A percentile compares a stretch with the other conserved stretches of the same genome.
phyloP scores from a whole-genome alignment of 805 yeast genomes.

The Yamadazyma sp. region DNA sequence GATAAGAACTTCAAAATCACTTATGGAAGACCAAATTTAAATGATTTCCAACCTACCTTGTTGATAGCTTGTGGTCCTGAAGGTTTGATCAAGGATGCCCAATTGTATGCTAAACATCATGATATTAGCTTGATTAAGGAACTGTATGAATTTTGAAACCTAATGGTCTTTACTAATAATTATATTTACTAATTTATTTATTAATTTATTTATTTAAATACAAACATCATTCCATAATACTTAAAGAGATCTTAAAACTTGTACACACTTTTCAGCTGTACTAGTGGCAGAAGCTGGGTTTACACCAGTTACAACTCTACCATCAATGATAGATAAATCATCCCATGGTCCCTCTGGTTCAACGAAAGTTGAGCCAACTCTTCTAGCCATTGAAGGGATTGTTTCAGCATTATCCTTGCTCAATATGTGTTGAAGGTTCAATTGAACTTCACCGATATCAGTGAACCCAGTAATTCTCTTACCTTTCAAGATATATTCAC shows the following conservation, averaged over 20 bases:
- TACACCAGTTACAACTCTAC: constrained; percentile 59
- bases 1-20: neutral
- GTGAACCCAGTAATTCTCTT: constrained; percentile 61
- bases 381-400: constrained; percentile 35
- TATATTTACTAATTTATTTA: too few species aligned
- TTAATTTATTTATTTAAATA: too few species aligned
- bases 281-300: constrained; percentile 57
- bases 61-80: constrained; percentile 59
- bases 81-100: constrained; percentile 39
- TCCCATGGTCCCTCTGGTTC: constrained; percentile 53
- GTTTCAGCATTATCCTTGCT: constrained; percentile 24
- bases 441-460: constrained; percentile 46
- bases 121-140: constrained; percentile 20
- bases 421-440: constrained; percentile 20
- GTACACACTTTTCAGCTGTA: constrained; percentile 42
- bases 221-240: too few species aligned
- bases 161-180: too few species aligned
- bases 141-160: constrained; percentile 4
- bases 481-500: constrained; percentile 47
- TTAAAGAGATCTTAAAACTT: neutral
- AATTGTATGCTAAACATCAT: constrained; percentile 31
- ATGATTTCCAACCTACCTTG: constrained; percentile 16
- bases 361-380: constrained; percentile 41
- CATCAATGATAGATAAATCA: constrained; percentile 52
- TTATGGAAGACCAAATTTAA: constrained; percentile 9